phyloP scores from a whole-genome alignment of 2,329 filamentous ascomycete species.

The Talaromyces rugulosus region DNA sequence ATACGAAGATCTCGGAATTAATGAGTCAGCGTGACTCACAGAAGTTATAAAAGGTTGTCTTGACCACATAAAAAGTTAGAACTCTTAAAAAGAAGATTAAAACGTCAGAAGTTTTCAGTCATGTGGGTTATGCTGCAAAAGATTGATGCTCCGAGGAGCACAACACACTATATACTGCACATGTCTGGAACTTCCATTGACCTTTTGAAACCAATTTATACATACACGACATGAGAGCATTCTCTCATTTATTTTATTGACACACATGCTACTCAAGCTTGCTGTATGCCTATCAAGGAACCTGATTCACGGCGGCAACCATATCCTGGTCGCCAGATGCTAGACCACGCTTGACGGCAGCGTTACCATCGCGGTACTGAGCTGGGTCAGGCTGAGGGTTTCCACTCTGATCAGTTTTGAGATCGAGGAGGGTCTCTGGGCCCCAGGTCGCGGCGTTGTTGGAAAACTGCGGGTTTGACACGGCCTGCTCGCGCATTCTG shows the following conservation, averaged over 20 bases:
- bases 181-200: neutral
- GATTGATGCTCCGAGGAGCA: neutral
- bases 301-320: constrained; percentile 25
- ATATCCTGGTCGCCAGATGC: constrained; percentile 24
- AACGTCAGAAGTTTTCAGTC: neutral
- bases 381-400: constrained; percentile 28
- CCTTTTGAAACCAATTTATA: neutral
- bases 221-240: neutral
- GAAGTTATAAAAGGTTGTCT: neutral
- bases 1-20: neutral
- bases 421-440: constrained; percentile 26
- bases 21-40: neutral
- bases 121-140: neutral
- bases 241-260: neutral
- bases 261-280: neutral
- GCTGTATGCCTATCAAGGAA: constrained; percentile 12
- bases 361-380: constrained; percentile 19
- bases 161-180: neutral
- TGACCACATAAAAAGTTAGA: neutral
- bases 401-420: constrained; percentile 27
- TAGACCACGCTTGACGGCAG: constrained; percentile 16
- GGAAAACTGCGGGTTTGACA: constrained; percentile 8
- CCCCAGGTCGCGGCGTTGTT: constrained; percentile 19
- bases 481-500: constrained; percentile 14
- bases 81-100: neutral